Percentiles rank a stretch among this genome's conserved stretches.
These are phyloP conservation scores for Abrus pulchellus DNA, from an alignment of 306 rosid genomes.

Conservation along the genomic window DNA sequence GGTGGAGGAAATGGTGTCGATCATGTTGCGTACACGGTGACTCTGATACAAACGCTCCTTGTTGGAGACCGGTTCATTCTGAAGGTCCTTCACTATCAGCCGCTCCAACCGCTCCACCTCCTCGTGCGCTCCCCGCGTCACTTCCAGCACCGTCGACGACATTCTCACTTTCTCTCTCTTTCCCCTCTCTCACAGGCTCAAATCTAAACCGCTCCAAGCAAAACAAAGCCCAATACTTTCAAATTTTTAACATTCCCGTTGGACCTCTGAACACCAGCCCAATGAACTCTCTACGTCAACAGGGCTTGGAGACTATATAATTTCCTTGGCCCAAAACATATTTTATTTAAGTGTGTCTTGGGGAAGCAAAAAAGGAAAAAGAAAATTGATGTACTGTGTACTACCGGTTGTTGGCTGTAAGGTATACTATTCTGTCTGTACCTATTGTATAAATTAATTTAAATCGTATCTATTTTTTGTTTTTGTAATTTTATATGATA, in stretches of 20 bases:
- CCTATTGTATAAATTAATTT: too few species aligned
- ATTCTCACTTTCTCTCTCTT: conserved; percentile 51
- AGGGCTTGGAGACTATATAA: too few species aligned
- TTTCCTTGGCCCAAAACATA: too few species aligned
- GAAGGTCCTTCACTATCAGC: conserved; percentile 86
- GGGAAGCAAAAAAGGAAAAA: too few species aligned
- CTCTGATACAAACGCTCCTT: conserved; percentile 90
- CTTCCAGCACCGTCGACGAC: conserved; percentile 97
- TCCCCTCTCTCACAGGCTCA: not conserved
- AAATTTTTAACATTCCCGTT: not conserved
- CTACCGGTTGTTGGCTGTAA: too few species aligned
- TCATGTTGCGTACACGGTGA: conserved; percentile 88
- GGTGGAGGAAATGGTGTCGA: conserved; percentile 73
- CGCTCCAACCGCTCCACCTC: conserved; percentile 96
- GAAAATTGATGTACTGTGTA: too few species aligned
- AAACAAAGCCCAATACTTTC: not conserved
- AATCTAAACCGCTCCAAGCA: not conserved
- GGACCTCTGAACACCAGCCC: not conserved
- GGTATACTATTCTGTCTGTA: too few species aligned
- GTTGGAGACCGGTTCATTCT: conserved; percentile 68
- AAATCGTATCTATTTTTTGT: too few species aligned
- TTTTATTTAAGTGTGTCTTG: too few species aligned
- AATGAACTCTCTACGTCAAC: not conserved
- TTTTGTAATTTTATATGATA: too few species aligned
- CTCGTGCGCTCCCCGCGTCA: conserved; percentile 90